These are phyloP conservation scores for Panaeolus cyanescens DNA, from an alignment of 768 basidiomycete species.

Conservation along the genomic window DNA sequence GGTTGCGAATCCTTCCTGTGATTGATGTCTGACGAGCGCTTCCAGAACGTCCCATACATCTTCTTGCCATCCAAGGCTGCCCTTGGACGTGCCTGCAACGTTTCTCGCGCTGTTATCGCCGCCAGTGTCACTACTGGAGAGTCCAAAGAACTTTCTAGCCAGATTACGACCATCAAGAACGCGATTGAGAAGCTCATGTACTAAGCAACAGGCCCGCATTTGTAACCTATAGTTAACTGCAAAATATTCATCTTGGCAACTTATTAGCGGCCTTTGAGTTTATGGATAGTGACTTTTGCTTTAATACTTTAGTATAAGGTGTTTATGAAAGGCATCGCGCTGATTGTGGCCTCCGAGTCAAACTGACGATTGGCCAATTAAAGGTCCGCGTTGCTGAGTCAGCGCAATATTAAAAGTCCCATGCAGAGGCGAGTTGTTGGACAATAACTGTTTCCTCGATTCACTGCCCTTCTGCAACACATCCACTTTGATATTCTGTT, in stretches of 20 bases:
- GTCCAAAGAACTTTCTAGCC: constrained; percentile 84
- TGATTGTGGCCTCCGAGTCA: constrained; percentile 1
- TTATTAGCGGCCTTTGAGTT: neutral
- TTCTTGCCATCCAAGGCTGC: constrained; percentile 96
- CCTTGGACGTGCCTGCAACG: constrained; percentile 93
- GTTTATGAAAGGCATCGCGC: neutral
- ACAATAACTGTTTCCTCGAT: neutral
- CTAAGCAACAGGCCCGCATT: constrained; percentile 20
- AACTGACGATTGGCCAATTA: neutral
- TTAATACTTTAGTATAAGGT: too few relatives aligned
- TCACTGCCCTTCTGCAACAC: neutral
- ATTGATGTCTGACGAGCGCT: neutral
- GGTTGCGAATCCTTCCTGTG: neutral
- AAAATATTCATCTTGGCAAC: neutral
- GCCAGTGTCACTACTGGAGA: constrained; percentile 97
- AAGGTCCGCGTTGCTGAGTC: constrained; percentile 20
- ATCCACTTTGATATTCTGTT: neutral
- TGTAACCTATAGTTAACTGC: neutral
- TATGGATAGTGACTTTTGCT: too few relatives aligned
- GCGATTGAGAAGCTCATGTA: constrained; percentile 72
- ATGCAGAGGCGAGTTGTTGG: constrained; percentile 3
- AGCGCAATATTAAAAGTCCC: constrained; percentile 10
- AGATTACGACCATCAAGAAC: constrained; percentile 85
- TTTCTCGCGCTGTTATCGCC: constrained; percentile 92
- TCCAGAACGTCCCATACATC: constrained; percentile 92